phyloP scores from a whole-genome alignment of 306 rosid species.

The Pueraria montana region DNA sequence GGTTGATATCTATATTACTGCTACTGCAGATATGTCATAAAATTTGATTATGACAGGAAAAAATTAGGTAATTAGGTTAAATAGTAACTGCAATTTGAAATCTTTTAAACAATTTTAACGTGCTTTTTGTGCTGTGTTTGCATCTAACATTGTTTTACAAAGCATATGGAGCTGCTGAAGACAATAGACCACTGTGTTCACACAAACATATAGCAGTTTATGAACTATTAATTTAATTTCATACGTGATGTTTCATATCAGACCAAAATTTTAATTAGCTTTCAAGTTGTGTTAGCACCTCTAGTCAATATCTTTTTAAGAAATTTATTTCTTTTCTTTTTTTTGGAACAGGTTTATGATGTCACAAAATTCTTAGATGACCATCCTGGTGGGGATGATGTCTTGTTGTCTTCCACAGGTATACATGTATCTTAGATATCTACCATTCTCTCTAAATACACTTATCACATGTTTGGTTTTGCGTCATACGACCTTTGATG shows the following conservation, averaged over 20 bases:
- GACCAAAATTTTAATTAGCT: neutral
- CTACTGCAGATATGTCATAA: neutral
- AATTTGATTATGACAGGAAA: neutral
- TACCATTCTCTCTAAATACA: neutral
- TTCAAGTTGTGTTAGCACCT: neutral
- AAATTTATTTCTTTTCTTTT: neutral
- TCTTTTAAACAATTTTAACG: neutral
- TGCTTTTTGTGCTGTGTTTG: neutral
- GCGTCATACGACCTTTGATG: neutral
- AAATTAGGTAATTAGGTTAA: neutral
- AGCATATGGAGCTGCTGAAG: neutral
- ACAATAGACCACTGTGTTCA: neutral
- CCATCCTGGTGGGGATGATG: slow-evolving; percentile 95
- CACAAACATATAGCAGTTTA: neutral
- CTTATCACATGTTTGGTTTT: neutral
- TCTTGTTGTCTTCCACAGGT: slow-evolving; percentile 77
- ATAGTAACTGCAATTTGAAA: neutral
- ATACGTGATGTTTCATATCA: neutral
- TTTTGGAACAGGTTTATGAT: slow-evolving; percentile 71
- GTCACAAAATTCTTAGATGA: slow-evolving; percentile 89
- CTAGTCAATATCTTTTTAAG: neutral
- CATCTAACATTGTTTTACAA: neutral
- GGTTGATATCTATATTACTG: neutral
- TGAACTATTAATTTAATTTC: neutral
- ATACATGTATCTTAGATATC: neutral